Base-by-base conservation (phyloP, 345 rosid genomes). In the Corchorus olitorius region DNA sequence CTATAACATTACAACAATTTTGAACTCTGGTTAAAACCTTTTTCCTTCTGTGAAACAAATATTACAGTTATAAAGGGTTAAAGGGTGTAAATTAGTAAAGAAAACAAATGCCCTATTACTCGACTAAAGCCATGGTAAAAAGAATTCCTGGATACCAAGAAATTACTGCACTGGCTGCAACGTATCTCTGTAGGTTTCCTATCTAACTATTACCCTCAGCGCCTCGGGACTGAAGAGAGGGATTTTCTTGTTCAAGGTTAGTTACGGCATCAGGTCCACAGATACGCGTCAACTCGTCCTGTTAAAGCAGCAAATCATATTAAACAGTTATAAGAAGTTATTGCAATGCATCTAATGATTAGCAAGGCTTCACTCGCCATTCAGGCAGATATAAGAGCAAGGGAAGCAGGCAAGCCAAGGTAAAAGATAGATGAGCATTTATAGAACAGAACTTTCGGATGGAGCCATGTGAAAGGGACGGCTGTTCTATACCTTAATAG, bases 201-300 rank as follows among this genome's bases (percentile, higher is more conserved):
- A 50, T 61, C 27, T 70, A 89, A 61, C 86, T 75, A 73, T 72
- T 82, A 39, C 81, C 86, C 54, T 88, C 92, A 4, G 78, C 86
- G 33, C 75, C 86, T 3, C 9, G 78, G 5, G 90, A 66, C 58
- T 73, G 81, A 41, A 33, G 81, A 46, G 66, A 75, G 5, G 84
- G 75, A 76, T 81, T 84, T 78, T 62, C 78, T 76, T 87, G 86
- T 74, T 90, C 93, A 19, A 92, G 87, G 73, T 83, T 87, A 70
- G 92, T 92, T 43, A 93, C 81, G 3, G 87, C 93, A 55, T 92
- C 97, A 34, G 97, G 87, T 81, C 98, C 97, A 45, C 89, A 91
- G 39, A 90, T 37, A 39, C 84, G 82, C 2, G 86, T 78, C 83
- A 96, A 79, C 77, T 96, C 97, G 13, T 92, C 98, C 99, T 97